Conservation (phyloP, 2,329 filamentous ascomycete species). For the Rosellinia necatrix region DNA sequence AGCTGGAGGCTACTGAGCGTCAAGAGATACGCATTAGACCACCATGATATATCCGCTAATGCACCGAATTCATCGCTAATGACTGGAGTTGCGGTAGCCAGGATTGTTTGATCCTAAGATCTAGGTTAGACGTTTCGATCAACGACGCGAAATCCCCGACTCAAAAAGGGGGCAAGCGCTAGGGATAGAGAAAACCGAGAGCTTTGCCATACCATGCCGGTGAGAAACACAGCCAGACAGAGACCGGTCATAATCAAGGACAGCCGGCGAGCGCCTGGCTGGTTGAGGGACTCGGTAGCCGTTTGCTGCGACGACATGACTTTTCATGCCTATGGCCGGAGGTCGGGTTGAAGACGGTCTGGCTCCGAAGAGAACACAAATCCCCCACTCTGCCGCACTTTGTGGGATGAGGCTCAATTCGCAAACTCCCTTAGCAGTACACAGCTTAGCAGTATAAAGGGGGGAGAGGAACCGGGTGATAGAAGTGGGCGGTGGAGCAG, state of each 20-base stretch:
- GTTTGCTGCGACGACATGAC: neutral
- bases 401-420: neutral
- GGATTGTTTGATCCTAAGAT: constrained; percentile 39
- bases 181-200: neutral
- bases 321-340: neutral
- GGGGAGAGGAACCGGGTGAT: too few relatives aligned
- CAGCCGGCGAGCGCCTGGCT: neutral
- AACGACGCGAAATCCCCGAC: too few relatives aligned
- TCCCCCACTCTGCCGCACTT: neutral
- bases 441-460: neutral
- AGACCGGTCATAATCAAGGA: constrained; percentile 12
- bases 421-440: neutral
- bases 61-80: constrained; percentile 42
- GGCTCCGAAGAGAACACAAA: too few relatives aligned
- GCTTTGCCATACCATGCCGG: constrained; percentile 18
- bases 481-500: neutral
- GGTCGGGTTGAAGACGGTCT: neutral
- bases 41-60: constrained; percentile 48
- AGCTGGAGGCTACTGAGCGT: constrained; percentile 42
- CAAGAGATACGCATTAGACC: constrained; percentile 45
- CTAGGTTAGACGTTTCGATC: neutral
- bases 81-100: constrained; percentile 41
- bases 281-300: neutral
- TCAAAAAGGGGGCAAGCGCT: too few relatives aligned
- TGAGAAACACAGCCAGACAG: constrained; percentile 23